phyloP scores from a whole-genome alignment of 2,329 filamentous ascomycete genomes.

The Bipolaris sorokiniana region DNA sequence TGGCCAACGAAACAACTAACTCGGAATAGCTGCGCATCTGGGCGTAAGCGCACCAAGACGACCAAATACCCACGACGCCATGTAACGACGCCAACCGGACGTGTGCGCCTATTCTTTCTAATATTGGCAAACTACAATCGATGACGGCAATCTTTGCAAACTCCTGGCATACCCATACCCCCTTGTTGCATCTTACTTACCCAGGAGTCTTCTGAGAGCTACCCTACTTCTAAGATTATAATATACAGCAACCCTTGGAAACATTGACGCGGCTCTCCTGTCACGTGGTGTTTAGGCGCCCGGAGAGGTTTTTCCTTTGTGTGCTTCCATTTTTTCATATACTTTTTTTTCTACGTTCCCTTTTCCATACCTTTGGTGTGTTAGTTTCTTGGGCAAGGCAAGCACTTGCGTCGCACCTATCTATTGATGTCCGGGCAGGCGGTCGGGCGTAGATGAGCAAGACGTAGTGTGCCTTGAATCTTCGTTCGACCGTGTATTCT shows the following conservation, averaged over 20 bases:
- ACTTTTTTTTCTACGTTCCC: background rate
- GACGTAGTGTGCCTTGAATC: constrained; percentile 18
- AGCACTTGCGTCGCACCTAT: constrained; percentile 18
- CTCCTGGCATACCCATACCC: constrained; percentile 41
- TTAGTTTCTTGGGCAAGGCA: constrained; percentile 29
- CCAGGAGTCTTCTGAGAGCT: constrained; percentile 30
- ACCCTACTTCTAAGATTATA: constrained; percentile 32
- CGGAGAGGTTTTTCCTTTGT: constrained; percentile 35
- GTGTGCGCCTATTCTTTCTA: constrained; percentile 32
- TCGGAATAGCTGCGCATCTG: constrained; percentile 57
- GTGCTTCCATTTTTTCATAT: background rate
- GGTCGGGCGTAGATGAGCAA: constrained; percentile 37
- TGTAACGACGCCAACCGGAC: constrained; percentile 44
- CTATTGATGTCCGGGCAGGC: constrained; percentile 29
- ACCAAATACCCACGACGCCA: constrained; percentile 31
- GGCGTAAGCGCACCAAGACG: constrained; percentile 50
- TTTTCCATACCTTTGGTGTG: constrained; percentile 43
- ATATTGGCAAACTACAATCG: constrained; percentile 34
- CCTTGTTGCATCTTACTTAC: constrained; percentile 22
- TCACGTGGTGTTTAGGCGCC: constrained; percentile 42
- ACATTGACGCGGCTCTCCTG: constrained; percentile 32
- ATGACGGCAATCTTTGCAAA: constrained; percentile 34
- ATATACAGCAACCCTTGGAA: constrained; percentile 42
- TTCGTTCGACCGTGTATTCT: constrained; percentile 20
- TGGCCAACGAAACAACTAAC: constrained; percentile 27